A percentile compares a stretch with the other conserved stretches of the same genome.
Conservation (phyloP, 2,329 filamentous ascomycete species). For the Proliferodiscus dingleyae region DNA sequence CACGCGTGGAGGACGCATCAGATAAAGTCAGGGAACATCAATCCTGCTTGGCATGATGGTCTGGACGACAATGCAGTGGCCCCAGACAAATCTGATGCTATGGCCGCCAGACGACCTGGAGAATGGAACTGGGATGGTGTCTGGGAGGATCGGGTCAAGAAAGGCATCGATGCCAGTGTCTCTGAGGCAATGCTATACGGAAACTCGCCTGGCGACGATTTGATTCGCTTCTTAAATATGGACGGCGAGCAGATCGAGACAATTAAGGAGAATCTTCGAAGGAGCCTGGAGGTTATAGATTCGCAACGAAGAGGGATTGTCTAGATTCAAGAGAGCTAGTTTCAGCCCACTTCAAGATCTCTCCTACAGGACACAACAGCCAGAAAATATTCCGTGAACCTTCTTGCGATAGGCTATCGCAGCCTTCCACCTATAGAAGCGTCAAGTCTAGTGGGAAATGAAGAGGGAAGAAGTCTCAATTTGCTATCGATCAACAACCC, state of each 20-base stretch:
- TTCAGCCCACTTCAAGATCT: conserved; percentile 1
- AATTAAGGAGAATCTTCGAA: conserved; percentile 53
- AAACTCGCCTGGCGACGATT: conserved; percentile 58
- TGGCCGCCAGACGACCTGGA: conserved; percentile 52
- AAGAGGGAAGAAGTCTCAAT: too few species aligned
- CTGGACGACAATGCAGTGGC: conserved; percentile 13
- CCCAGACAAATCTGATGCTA: conserved; percentile 13
- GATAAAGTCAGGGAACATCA: conserved; percentile 41
- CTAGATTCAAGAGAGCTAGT: conserved; percentile 21
- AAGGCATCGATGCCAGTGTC: conserved; percentile 69
- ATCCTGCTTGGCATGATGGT: conserved; percentile 12
- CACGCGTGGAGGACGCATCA: conserved; percentile 83
- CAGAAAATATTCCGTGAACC: too few species aligned
- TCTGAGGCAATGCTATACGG: conserved; percentile 79
- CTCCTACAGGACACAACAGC: too few species aligned
- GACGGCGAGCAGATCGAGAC: conserved; percentile 54
- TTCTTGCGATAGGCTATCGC: too few species aligned
- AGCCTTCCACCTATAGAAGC: too few species aligned
- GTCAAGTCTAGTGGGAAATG: too few species aligned
- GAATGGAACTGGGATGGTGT: conserved; percentile 99
- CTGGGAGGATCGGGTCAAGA: conserved; percentile 85
- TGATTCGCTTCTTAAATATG: conserved; percentile 65
- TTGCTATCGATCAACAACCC: too few species aligned
- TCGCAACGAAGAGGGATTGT: conserved; percentile 22
- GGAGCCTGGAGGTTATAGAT: conserved; percentile 38